Evolutionary conservation across 495 filamentous ascomycete genomes (phyloP), one percentile per base, ranked within the genome.

Genomic region (Alectoria sarmentosa): DNA sequence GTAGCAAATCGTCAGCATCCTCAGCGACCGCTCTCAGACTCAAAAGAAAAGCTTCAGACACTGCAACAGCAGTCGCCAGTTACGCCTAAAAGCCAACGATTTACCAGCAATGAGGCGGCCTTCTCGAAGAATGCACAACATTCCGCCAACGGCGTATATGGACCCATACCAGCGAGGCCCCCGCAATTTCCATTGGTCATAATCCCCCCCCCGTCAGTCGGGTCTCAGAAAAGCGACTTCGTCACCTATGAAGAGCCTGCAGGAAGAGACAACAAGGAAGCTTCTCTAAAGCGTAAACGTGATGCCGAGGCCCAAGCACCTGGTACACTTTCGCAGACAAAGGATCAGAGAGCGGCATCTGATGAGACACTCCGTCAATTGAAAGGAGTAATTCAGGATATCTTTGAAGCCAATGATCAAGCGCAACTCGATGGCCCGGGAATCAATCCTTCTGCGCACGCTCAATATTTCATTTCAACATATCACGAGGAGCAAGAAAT

Each of bases 341-440:
- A 73, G 55, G 90, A 92, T 70, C 87, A 94, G 70, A 86, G 89
- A 62, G 89, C 92, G 65, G 87, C 91, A 70, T 87, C 90, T 5
- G 88, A 95, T 69, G 79, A 84, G 5, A 85, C 85, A 57, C 78
- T 91, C 56, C 74, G 85, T 54, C 85, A 86, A 42, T 73, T 96
- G 19, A 83, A 84, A 58, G 79, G 85, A 26, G 80, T 89, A 44
- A 74, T 96, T 3, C 80, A 87, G 60, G 83, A 89, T 30, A 82
- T 93, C 28, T 93, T 95, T 70, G 84, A 89, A 65, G 87, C 89
- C 1, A 90, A 96, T 71, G 86, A 92, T 68, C 80, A 86, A 44
- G 75, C 81, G 63, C 82, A 84, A 70, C 73, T 76, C 42, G 83
- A 81, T 63, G 78, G 67, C 55, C 76, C 72, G 17, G 70, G 70